Base-by-base conservation (phyloP, 2,329 filamentous ascomycete species). In the Aspergillus brasiliensis region DNA sequence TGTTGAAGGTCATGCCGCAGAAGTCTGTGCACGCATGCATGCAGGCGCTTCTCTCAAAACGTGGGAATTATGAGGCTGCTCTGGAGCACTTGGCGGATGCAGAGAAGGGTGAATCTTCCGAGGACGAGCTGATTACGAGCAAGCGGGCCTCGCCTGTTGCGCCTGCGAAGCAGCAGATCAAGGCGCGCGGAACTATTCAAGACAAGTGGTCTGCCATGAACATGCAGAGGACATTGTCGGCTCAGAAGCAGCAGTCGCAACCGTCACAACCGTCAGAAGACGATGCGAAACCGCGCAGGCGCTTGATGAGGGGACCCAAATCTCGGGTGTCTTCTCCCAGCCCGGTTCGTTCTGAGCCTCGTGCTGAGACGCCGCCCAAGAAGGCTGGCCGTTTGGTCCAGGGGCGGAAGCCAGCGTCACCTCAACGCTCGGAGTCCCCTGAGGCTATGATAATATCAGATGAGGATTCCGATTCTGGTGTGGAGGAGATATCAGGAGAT, bases 131-230 rank as follows among this genome's bases (percentile, higher is more conserved):
- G 56, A 72, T 64, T 51, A 59, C 70, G 11, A 65, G 67, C 28
- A 65, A 65, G n/a, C 61, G 61, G 40, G 59, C 62, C 7, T 58
- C 67, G 5, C 51, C 67, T 7, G 58, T 65, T 13, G 61, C 62
- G 28, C 72, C 61, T 68, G 82, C 65, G 71, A 84, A 84, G 66
- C 82, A 84, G 63, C 78, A 81, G 52, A 78, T 87, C 31, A 84
- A 85, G 63, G 79, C 78, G 10, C 83, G 83, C 5, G 79, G 78
- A 13, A 82, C 81, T 60, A 86, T 91, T 58, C 81, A 84, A 60
- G 81, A 87, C 61, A 86, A 85, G 68, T 88, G 83, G 78, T 77
- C 80, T 13, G 78, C 80, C 6, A 81, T 79, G 46, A 82, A 82
- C 27, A 31, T 67, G 25, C 66, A 66, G 63, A 74, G 65, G 65